Conservation (phyloP, 176 grass and related monocot species). For the Themeda triandra region DNA sequence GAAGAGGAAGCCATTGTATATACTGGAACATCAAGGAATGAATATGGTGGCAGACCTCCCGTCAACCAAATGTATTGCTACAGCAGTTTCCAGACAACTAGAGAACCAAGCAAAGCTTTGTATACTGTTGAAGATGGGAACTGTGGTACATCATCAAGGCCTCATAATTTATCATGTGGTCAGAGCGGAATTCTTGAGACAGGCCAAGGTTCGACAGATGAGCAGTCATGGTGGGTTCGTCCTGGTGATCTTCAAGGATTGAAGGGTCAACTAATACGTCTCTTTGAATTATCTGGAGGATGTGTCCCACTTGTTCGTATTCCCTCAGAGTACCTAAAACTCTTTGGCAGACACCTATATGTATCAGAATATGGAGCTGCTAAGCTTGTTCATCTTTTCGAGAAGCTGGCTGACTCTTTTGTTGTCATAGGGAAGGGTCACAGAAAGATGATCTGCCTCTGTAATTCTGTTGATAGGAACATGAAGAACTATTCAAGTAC, state of each 20-base stretch:
- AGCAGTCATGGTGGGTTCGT: constrained; percentile 64
- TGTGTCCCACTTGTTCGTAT: constrained; percentile 67
- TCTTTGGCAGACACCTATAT: constrained; percentile 73
- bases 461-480: constrained; percentile 58
- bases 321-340: constrained; percentile 69
- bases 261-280: constrained; percentile 61
- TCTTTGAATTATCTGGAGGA: constrained; percentile 72
- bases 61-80: constrained; percentile 49
- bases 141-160: constrained; percentile 37
- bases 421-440: constrained; percentile 78
- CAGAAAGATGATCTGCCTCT: constrained; percentile 76
- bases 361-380: constrained; percentile 65
- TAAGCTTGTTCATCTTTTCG: constrained; percentile 58
- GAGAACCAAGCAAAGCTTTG: constrained; percentile 46
- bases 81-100: constrained; percentile 37
- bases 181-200: constrained; percentile 28
- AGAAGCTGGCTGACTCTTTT: constrained; percentile 75
- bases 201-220: constrained; percentile 35
- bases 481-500: constrained; percentile 57
- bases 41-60: constrained; percentile 34
- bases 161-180: constrained; percentile 44
- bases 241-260: constrained; percentile 76
- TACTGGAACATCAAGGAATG: constrained; percentile 51
- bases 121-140: constrained; percentile 32
- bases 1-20: constrained; percentile 72